Evolutionary conservation across 1,284 basidiomycete species (phyloP).

Genomic region (Irpex sp.): DNA sequence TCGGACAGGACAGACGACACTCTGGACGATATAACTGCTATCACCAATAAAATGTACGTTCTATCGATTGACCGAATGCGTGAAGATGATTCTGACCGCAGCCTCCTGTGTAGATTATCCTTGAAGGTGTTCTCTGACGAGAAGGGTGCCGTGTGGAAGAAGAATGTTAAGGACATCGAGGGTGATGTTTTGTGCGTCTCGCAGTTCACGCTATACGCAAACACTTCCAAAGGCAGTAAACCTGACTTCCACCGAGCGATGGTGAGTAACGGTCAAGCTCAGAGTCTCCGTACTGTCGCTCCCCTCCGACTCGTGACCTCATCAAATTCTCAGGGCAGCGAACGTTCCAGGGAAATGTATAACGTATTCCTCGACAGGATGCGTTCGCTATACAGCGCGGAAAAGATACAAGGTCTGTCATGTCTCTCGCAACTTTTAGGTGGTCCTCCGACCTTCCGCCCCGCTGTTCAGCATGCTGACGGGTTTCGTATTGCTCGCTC

Average conservation of each 20-base stretch:
- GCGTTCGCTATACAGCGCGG: conserved; percentile 58
- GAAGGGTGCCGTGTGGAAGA: conserved; percentile 71
- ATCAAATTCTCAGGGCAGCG: conserved; percentile 46
- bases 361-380: conserved; percentile 68
- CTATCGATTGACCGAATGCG: not conserved
- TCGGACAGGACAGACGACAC: conserved; percentile 66
- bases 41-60: conserved; percentile 77
- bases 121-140: conserved; percentile 73
- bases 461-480: conserved; percentile 11
- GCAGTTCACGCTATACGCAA: conserved; percentile 89
- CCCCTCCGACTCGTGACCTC: conserved; percentile 6
- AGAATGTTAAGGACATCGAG: conserved; percentile 77
- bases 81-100: conserved; percentile 1
- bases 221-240: conserved; percentile 81
- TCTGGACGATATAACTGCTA: conserved; percentile 58
- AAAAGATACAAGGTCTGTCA: conserved; percentile 72
- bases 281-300: conserved; percentile 8
- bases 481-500: conserved; percentile 12
- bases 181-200: conserved; percentile 90
- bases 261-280: conserved; percentile 41
- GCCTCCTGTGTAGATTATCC: conserved; percentile 46
- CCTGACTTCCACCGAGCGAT: conserved; percentile 91
- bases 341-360: conserved; percentile 71
- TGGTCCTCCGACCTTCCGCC: conserved; percentile 8
- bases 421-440: conserved; percentile 8